Percentiles rank a stretch among this genome's conserved stretches.
Evolutionary conservation across 306 rosid species (phyloP).

Genomic region (Biancaea sappan): DNA sequence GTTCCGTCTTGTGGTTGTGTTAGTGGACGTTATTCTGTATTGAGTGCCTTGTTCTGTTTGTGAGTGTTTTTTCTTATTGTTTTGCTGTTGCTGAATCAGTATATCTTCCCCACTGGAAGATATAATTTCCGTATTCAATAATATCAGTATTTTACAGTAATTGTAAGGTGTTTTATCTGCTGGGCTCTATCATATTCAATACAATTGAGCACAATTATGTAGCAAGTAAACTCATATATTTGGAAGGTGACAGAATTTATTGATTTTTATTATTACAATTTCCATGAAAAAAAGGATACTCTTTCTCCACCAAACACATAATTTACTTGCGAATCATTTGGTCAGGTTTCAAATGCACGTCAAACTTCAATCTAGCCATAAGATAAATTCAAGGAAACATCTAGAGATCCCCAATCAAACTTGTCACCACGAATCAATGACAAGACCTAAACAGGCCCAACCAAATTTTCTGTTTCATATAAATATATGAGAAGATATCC

Average conservation of each 20-base stretch:
- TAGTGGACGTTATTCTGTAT: too few relatives aligned
- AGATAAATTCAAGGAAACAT: not conserved
- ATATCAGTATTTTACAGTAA: too few relatives aligned
- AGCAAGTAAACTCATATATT: not conserved
- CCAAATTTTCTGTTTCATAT: not conserved
- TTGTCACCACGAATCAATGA: not conserved
- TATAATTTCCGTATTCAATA: too few relatives aligned
- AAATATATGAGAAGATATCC: not conserved
- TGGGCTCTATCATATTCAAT: too few relatives aligned
- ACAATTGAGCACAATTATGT: not conserved
- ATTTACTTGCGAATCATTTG: constrained; percentile 11
- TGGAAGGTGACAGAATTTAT: not conserved
- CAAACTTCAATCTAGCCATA: not conserved
- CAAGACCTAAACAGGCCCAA: not conserved
- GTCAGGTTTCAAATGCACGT: not conserved
- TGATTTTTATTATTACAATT: not conserved
- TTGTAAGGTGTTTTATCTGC: too few relatives aligned
- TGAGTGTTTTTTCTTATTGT: too few relatives aligned
- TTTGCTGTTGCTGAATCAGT: too few relatives aligned
- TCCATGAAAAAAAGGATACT: not conserved
- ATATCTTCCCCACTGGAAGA: too few relatives aligned
- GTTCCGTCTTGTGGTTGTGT: too few relatives aligned
- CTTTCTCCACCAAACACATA: constrained; percentile 16
- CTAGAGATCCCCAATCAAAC: not conserved
- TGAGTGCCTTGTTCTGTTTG: too few relatives aligned